Percentiles rank a stretch among this genome's conserved stretches.
phyloP scores from a whole-genome alignment of 169 alveolate species.

The Cytauxzoon felis region DNA sequence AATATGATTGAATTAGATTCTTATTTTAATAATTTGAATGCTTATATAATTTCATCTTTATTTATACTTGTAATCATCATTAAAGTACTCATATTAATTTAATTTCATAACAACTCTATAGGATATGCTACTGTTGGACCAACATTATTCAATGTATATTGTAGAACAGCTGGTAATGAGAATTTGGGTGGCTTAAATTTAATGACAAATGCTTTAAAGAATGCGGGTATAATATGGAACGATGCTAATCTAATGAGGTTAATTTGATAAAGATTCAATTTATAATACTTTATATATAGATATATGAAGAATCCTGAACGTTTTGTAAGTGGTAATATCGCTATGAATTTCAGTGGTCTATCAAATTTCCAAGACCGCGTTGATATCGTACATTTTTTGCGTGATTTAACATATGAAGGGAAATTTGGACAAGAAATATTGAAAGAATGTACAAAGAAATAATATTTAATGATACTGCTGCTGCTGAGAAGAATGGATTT shows the following conservation, averaged over 20 bases:
- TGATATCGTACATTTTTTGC: slow-evolving; percentile 73
- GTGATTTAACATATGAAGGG: slow-evolving; percentile 72
- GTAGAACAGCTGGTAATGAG: slow-evolving; percentile 74
- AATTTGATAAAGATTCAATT: not conserved
- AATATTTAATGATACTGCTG: too few relatives aligned
- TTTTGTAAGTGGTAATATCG: slow-evolving; percentile 66
- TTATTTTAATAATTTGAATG: not conserved
- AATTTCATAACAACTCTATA: not conserved
- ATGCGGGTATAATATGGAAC: slow-evolving; percentile 77
- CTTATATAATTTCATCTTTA: not conserved
- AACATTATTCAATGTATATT: slow-evolving; percentile 75
- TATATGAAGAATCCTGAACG: slow-evolving; percentile 75
- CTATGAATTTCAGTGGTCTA: slow-evolving; percentile 75
- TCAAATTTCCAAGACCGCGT: slow-evolving; percentile 78
- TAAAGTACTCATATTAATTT: not conserved
- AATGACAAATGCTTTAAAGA: slow-evolving; percentile 67
- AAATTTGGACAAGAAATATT: slow-evolving; percentile 62
- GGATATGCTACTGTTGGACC: slow-evolving; percentile 79
- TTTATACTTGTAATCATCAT: not conserved
- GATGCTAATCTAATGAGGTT: slow-evolving; percentile 76
- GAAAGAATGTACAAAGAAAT: slow-evolving; percentile 35
- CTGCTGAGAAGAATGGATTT: too few relatives aligned
- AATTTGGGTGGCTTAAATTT: slow-evolving; percentile 57
- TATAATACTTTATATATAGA: not conserved
- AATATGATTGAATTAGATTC: not conserved